Conservation (phyloP, 331 rosid genomes). For the Ulmus americana region DNA sequence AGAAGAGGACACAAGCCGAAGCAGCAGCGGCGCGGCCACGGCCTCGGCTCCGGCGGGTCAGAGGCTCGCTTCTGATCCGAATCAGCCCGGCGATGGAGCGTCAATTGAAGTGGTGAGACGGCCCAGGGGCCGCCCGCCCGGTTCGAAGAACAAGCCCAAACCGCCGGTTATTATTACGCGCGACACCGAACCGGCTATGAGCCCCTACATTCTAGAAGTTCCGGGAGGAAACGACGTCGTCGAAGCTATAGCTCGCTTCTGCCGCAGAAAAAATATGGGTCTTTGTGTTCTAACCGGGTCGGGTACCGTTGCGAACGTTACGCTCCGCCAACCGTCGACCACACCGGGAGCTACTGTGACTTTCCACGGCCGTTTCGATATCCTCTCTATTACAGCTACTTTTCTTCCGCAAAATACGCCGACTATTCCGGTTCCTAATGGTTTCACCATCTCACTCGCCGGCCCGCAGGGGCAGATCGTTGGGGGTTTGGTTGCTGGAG, state of each 20-base stretch:
- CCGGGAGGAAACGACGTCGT: slow-evolving; percentile 78
- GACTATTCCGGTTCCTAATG: slow-evolving; percentile 33
- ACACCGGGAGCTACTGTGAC: slow-evolving; percentile 84
- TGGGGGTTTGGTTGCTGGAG: slow-evolving; percentile 72
- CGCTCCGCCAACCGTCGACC: slow-evolving; percentile 80
- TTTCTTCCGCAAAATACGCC: slow-evolving; percentile 37
- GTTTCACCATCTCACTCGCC: slow-evolving; percentile 73
- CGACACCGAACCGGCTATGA: slow-evolving; percentile 75
- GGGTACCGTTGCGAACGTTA: slow-evolving; percentile 75
- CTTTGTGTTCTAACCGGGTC: slow-evolving; percentile 69
- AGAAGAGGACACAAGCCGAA: slow-evolving; percentile 44
- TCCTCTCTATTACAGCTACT: slow-evolving; percentile 74
- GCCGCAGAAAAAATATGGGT: slow-evolving; percentile 57
- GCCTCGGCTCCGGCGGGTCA: slow-evolving; percentile 1
- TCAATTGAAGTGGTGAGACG: slow-evolving; percentile 66
- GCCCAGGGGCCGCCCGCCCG: slow-evolving; percentile 91
- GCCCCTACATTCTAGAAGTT: slow-evolving; percentile 84
- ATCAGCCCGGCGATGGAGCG: slow-evolving; percentile 61
- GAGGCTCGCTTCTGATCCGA: slow-evolving; percentile 7
- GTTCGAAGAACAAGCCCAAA: slow-evolving; percentile 79
- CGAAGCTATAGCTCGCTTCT: slow-evolving; percentile 58
- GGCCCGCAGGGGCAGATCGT: slow-evolving; percentile 97
- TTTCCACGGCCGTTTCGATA: slow-evolving; percentile 92
- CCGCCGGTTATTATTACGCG: slow-evolving; percentile 70
- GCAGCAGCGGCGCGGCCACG: slow-evolving; percentile 28